phyloP scores from a whole-genome alignment of 2,329 filamentous ascomycete genomes.

The Aspergillus proliferans region DNA sequence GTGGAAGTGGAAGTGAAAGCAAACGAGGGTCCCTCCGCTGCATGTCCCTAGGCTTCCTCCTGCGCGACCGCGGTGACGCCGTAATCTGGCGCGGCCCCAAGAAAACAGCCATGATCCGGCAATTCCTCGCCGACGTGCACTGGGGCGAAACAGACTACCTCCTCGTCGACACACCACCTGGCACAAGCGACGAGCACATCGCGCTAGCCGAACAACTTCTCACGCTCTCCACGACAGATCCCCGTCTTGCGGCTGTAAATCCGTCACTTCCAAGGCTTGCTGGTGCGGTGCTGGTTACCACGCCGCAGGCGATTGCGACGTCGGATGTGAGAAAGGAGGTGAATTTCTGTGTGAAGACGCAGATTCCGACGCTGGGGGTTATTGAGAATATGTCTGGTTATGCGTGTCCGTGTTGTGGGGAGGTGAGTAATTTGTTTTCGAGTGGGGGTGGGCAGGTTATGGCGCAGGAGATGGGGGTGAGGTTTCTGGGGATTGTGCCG shows the following conservation, averaged over 20 bases:
- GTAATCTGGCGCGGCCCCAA: conserved; percentile 98
- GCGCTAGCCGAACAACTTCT: conserved; percentile 83
- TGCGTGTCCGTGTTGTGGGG: conserved; percentile 56
- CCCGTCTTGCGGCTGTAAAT: conserved; percentile 8
- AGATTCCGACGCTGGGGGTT: conserved; percentile 74
- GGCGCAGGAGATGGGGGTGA: conserved; percentile 77
- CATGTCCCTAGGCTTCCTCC: conserved; percentile 90
- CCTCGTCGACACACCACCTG: conserved; percentile 90
- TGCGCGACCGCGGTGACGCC: conserved; percentile 76
- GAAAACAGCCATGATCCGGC: conserved; percentile 97
- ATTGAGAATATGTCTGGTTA: conserved; percentile 81
- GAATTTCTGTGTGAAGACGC: conserved; percentile 84
- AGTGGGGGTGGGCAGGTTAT: conserved; percentile 85
- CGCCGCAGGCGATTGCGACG: conserved; percentile 87
- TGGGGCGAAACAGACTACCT: conserved; percentile 87
- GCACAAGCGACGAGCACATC: conserved; percentile 95
- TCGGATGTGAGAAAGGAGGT: conserved; percentile 92
- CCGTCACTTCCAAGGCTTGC: conserved; percentile 56
- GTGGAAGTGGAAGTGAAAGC: conserved; percentile 10
- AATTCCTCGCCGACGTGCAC: conserved; percentile 86
- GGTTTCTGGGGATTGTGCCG: conserved; percentile 78
- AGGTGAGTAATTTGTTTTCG: conserved; percentile 90
- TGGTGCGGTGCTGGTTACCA: conserved; percentile 91
- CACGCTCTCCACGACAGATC: conserved; percentile 30
- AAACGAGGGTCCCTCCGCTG: conserved; percentile 48